phyloP scores from a whole-genome alignment of 345 rosid genomes.

The Eutrema yunnanense region DNA sequence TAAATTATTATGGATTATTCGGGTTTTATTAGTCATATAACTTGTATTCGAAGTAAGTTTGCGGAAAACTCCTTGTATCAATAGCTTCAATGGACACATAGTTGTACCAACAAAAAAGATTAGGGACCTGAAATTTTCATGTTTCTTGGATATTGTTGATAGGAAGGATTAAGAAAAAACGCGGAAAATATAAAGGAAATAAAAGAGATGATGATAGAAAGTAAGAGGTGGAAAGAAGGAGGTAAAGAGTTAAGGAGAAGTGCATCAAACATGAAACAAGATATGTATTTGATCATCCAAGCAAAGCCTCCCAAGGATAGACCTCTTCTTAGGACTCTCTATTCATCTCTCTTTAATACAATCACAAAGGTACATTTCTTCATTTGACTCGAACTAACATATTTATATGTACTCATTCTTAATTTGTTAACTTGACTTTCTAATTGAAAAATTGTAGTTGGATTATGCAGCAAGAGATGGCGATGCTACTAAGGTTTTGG shows the following conservation, averaged over 20 bases:
- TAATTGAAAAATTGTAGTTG: slow-evolving; percentile 28
- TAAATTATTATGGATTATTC: too few species aligned
- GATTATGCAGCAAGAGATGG: slow-evolving; percentile 71
- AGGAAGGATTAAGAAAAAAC: slow-evolving; percentile 24
- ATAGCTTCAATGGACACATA: neutral
- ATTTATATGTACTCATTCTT: neutral
- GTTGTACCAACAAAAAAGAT: too few species aligned
- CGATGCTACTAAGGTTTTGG: slow-evolving; percentile 36
- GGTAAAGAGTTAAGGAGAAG: slow-evolving; percentile 50
- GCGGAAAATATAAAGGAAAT: slow-evolving; percentile 17
- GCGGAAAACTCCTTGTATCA: neutral
- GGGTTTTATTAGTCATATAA: too few species aligned
- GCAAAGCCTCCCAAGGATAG: slow-evolving; percentile 52
- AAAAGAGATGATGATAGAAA: slow-evolving; percentile 27
- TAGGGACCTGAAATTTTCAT: neutral
- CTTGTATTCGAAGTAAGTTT: neutral
- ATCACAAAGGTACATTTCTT: slow-evolving; percentile 40
- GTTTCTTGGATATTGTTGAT: neutral
- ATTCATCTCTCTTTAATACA: slow-evolving; percentile 54
- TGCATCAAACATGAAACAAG: slow-evolving; percentile 59
- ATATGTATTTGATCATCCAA: slow-evolving; percentile 61
- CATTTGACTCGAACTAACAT: neutral
- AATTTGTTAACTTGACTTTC: neutral
- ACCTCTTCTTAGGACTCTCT: slow-evolving; percentile 56
- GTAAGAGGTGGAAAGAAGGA: slow-evolving; percentile 54